phyloP scores from a whole-genome alignment of 2,329 filamentous ascomycete species.

The Metarhizium sp. region DNA sequence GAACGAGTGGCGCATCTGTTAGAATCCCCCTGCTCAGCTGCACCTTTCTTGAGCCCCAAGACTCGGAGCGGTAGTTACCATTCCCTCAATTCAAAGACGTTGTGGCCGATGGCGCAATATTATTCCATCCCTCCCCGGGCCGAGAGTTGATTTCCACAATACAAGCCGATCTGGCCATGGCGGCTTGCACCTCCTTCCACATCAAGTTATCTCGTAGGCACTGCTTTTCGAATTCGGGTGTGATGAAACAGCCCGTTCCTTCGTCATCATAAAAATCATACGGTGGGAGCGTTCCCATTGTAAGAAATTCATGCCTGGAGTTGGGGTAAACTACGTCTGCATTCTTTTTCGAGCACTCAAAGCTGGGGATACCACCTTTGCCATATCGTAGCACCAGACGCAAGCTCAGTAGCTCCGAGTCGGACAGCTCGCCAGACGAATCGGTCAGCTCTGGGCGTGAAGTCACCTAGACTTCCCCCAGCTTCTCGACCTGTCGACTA shows the following conservation, averaged over 20 bases:
- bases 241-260: too few relatives aligned
- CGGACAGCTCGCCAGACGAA: background rate
- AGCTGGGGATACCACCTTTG: conserved; percentile 14
- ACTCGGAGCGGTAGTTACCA: background rate
- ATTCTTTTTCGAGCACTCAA: conserved; percentile 10
- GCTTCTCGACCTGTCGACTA: background rate
- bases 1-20: too few relatives aligned
- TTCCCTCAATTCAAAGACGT: background rate
- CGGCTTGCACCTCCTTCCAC: conserved; percentile 10
- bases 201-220: conserved; percentile 3
- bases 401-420: conserved; percentile 7
- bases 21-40: background rate
- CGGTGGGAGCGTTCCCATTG: background rate
- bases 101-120: conserved; percentile 3
- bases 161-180: conserved; percentile 14
- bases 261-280: background rate
- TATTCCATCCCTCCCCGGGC: conserved; percentile 9
- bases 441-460: conserved; percentile 1
- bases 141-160: conserved; percentile 12
- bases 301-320: background rate
- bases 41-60: background rate
- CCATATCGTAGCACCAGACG: conserved; percentile 10
- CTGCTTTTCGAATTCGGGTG: conserved; percentile 1
- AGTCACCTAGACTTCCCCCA: background rate
- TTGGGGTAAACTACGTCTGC: background rate